phyloP scores from a whole-genome alignment of 148 eudicot species.

The Rhododendron ferrugineum region DNA sequence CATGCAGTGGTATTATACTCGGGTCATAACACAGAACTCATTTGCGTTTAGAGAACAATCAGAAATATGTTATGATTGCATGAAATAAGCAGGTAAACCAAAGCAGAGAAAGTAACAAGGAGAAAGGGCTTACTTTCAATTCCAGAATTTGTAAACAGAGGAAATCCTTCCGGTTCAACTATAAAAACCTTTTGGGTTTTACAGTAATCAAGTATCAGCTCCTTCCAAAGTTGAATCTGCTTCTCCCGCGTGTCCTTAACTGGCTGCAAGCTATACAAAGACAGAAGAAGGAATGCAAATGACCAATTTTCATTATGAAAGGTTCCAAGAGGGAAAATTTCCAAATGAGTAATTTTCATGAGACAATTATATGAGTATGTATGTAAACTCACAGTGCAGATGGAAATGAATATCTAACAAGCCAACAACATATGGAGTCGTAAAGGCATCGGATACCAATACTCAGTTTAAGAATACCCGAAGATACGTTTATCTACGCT shows the following conservation, averaged over 20 bases:
- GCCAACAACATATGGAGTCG: not conserved
- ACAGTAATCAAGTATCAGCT: conserved; percentile 83
- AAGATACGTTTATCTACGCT: not conserved
- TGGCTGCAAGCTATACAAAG: conserved; percentile 71
- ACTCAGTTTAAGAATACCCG: not conserved
- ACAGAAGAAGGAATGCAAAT: not conserved
- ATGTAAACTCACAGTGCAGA: not conserved
- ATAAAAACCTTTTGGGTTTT: conserved; percentile 70
- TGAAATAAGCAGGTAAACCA: not conserved
- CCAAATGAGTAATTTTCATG: not conserved
- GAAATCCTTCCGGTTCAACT: conserved; percentile 71
- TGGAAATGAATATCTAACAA: not conserved
- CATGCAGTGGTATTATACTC: not conserved
- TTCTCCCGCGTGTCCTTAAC: conserved; percentile 92
- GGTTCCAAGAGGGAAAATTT: not conserved
- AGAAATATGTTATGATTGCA: not conserved
- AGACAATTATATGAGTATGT: not conserved
- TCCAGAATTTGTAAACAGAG: conserved; percentile 63
- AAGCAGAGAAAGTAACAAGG: not conserved
- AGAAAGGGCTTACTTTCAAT: conserved; percentile 59
- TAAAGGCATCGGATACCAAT: not conserved
- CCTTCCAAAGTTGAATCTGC: conserved; percentile 96
- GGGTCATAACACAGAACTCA: not conserved
- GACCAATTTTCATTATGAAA: not conserved
- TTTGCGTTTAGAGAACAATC: not conserved